These are phyloP conservation scores for Moricandia moricandioides DNA, from an alignment of 345 rosid species.

Conservation along the genomic window DNA sequence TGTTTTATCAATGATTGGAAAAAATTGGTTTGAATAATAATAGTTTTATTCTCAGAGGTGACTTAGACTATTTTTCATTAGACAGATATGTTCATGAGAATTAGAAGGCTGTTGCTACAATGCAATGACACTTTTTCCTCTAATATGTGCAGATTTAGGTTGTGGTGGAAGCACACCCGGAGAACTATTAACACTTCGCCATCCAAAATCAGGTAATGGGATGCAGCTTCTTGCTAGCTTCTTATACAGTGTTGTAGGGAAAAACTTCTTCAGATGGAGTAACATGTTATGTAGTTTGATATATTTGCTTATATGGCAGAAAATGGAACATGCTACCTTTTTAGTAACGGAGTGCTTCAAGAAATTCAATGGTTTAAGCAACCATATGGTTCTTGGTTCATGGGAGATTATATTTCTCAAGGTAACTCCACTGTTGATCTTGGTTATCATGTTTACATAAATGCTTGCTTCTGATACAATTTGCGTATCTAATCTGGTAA, in stretches of 20 bases:
- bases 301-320: slow-evolving; percentile 41
- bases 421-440: slow-evolving; percentile 40
- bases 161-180: slow-evolving; percentile 40
- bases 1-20: not conserved
- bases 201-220: slow-evolving; percentile 79
- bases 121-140: too few species aligned
- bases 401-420: slow-evolving; percentile 74
- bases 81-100: not conserved
- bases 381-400: slow-evolving; percentile 82
- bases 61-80: not conserved
- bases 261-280: not conserved
- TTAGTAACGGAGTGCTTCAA: slow-evolving; percentile 52
- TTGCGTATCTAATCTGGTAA: too few species aligned
- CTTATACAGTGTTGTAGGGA: not conserved
- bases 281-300: not conserved
- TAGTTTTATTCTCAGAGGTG: not conserved
- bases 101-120: not conserved
- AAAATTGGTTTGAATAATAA: not conserved
- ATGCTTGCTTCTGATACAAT: not conserved
- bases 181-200: slow-evolving; percentile 55
- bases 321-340: slow-evolving; percentile 50
- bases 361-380: slow-evolving; percentile 90
- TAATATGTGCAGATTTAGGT: slow-evolving; percentile 30
- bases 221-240: slow-evolving; percentile 3
- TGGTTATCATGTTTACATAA: not conserved